Base-by-base conservation (phyloP, 148 eudicot genomes). In the Diospyros lotus region DNA sequence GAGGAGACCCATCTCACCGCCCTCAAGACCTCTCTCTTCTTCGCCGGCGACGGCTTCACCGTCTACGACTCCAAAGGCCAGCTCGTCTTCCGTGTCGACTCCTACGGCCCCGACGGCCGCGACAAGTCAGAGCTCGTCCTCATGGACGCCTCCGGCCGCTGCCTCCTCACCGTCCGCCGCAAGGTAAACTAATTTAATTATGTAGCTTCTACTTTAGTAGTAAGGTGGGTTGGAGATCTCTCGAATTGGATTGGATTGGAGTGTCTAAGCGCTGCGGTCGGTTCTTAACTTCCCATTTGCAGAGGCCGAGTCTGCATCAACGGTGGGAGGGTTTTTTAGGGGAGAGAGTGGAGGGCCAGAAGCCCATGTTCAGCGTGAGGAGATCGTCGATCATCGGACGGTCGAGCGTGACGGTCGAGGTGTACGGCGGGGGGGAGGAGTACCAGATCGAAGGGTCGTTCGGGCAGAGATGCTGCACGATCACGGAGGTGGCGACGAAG, bases 281-380 rank as follows among this genome's bases (percentile, higher is more conserved):
- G 28, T 28, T 28, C 28, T 28, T 28, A 28, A 28, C 28, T 28
- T 28, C 28, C 0, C 28, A 28, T 28, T 28, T 0, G 66, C 77
- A 94, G 98, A 84, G 98, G 75, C 93, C 92, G 69, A 94, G 97
- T 79, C 74, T 94, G 52, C 97, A 94, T 75, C 92, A 94, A 43
- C 83, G 98, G 45, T 94, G 98, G 98, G 98, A 94, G 65, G 98
- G 98, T 0, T 92, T 78, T 76, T 1, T 78, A 48, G 97, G 98
- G 45, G 98, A 94, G 71, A 73, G 89, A 58, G 58, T 5, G 1
- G 91, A 90, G 1, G 89, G 89, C 6, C 78, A 88, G 39, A 92
- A 94, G 69, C 96, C 98, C 9, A 82, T 89, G 14, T 94, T 94
- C 83, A 88, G 98, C 83, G 91, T 92, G 14, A 80, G 83, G 6